These are phyloP conservation scores for Lasiodiplodia sp. DNA, from an alignment of 2,329 filamentous ascomycete genomes.

Conservation along the genomic window DNA sequence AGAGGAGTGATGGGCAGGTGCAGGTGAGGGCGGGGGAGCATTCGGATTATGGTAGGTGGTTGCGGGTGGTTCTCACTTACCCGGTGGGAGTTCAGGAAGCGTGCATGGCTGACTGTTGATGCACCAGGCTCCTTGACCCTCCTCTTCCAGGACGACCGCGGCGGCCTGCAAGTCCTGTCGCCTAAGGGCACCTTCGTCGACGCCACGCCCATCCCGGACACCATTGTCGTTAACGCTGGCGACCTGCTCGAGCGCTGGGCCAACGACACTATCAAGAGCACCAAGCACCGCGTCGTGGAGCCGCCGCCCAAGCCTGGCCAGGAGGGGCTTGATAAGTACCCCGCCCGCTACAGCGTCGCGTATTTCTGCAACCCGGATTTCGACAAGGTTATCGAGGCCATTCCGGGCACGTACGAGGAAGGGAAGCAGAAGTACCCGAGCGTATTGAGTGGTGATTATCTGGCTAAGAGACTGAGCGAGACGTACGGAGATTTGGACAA, in stretches of 20 bases:
- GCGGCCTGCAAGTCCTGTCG: slow-evolving; percentile 59
- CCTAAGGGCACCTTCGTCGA: slow-evolving; percentile 82
- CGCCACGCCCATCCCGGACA: slow-evolving; percentile 80
- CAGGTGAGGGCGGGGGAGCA: slow-evolving; percentile 82
- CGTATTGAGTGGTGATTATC: slow-evolving; percentile 81
- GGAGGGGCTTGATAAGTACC: slow-evolving; percentile 64
- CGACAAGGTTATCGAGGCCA: slow-evolving; percentile 76
- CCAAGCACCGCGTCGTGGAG: slow-evolving; percentile 88
- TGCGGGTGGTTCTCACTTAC: no score
- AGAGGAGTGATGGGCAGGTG: slow-evolving; percentile 70
- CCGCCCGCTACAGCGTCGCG: slow-evolving; percentile 81
- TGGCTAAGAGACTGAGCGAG: slow-evolving; percentile 77
- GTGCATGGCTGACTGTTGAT: not conserved
- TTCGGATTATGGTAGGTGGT: slow-evolving; percentile 64
- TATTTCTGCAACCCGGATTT: slow-evolving; percentile 93
- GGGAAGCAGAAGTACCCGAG: slow-evolving; percentile 75
- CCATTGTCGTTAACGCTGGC: slow-evolving; percentile 88
- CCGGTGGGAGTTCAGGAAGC: not conserved
- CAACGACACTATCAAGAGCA: slow-evolving; percentile 90
- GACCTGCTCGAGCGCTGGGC: slow-evolving; percentile 88
- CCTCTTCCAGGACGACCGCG: slow-evolving; percentile 50
- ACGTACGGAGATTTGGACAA: slow-evolving; percentile 58
- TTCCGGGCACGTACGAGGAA: slow-evolving; percentile 78
- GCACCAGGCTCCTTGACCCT: slow-evolving; percentile 55
- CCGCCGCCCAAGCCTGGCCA: slow-evolving; percentile 64